Evolutionary conservation across 495 filamentous ascomycete species (phyloP).

Genomic region (Tuber magnatum): DNA sequence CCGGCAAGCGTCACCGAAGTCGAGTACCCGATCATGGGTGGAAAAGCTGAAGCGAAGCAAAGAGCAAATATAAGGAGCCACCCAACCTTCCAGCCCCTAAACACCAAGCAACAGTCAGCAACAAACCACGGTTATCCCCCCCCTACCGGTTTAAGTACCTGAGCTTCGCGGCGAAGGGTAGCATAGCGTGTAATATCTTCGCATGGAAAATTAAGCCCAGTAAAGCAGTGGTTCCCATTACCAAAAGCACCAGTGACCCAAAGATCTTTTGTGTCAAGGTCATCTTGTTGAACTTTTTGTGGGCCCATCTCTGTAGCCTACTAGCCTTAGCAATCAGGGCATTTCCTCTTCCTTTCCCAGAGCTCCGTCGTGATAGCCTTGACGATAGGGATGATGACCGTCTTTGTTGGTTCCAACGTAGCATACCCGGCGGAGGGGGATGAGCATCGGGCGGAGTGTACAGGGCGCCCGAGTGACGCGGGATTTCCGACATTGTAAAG

Average conservation of each 20-base stretch:
- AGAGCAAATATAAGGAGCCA: slow-evolving; percentile 74
- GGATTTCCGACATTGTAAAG: slow-evolving; percentile 36
- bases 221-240: slow-evolving; percentile 19
- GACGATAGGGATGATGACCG: slow-evolving; percentile 20
- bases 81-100: slow-evolving; percentile 47
- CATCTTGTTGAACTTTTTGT: slow-evolving; percentile 27
- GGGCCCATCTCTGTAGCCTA: slow-evolving; percentile 34
- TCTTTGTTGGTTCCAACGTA: slow-evolving; percentile 24
- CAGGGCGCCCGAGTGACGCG: slow-evolving; percentile 36
- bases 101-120: not conserved
- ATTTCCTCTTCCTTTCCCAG: slow-evolving; percentile 6
- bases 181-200: slow-evolving; percentile 36
- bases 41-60: slow-evolving; percentile 74
- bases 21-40: slow-evolving; percentile 84
- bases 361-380: slow-evolving; percentile 3
- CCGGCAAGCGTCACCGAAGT: slow-evolving; percentile 78
- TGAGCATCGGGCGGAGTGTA: slow-evolving; percentile 35
- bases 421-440: slow-evolving; percentile 18
- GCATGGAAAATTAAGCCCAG: slow-evolving; percentile 38
- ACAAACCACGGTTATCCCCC: not conserved
- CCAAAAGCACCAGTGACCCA: slow-evolving; percentile 21
- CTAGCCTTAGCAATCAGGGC: slow-evolving; percentile 11
- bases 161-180: slow-evolving; percentile 32
- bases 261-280: slow-evolving; percentile 37
- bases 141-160: slow-evolving; percentile 17